Conservation (phyloP, 2,329 filamentous ascomycete genomes). For the Gaeumannomyces tritici region DNA sequence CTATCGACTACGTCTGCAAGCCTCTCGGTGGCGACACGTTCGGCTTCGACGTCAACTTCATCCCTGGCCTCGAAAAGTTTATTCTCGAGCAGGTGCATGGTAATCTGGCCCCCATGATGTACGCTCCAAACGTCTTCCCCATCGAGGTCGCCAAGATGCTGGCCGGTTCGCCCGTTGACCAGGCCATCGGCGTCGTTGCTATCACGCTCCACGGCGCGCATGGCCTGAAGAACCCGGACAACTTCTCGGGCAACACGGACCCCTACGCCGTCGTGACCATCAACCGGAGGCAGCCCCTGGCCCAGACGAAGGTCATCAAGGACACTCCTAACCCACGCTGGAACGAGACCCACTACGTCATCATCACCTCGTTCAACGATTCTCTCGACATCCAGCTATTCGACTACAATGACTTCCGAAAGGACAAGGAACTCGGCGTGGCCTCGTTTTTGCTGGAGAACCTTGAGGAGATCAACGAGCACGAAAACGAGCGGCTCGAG, state of each 20-base stretch:
- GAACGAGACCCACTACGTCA: slow-evolving; percentile 95
- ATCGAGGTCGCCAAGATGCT: slow-evolving; percentile 99
- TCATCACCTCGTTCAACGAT: slow-evolving; percentile 85
- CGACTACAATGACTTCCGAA: slow-evolving; percentile 92
- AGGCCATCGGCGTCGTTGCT: slow-evolving; percentile 89
- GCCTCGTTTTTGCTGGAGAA: slow-evolving; percentile 80
- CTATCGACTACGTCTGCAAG: slow-evolving; percentile 96
- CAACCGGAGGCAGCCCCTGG: slow-evolving; percentile 72
- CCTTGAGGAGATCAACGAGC: slow-evolving; percentile 64
- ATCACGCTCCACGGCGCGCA: slow-evolving; percentile 85
- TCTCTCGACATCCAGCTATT: slow-evolving; percentile 75
- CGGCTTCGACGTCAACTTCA: slow-evolving; percentile 98
- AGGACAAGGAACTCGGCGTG: slow-evolving; percentile 88
- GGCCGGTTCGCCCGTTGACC: slow-evolving; percentile 84
- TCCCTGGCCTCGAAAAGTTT: slow-evolving; percentile 85
- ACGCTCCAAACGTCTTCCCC: slow-evolving; percentile 92
- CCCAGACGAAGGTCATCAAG: slow-evolving; percentile 77
- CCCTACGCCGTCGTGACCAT: slow-evolving; percentile 81
- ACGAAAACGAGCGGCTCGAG: slow-evolving; percentile 79
- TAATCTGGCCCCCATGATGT: slow-evolving; percentile 95
- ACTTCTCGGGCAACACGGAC: slow-evolving; percentile 84
- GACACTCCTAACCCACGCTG: slow-evolving; percentile 83
- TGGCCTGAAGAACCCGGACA: slow-evolving; percentile 90
- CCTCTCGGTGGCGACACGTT: slow-evolving; percentile 90
- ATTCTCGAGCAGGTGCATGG: slow-evolving; percentile 95